Percentiles rank a stretch among this genome's conserved stretches.
These are phyloP conservation scores for Stagonosporopsis chrysanthemi DNA, from an alignment of 2,329 filamentous ascomycete genomes.

Conservation along the genomic window DNA sequence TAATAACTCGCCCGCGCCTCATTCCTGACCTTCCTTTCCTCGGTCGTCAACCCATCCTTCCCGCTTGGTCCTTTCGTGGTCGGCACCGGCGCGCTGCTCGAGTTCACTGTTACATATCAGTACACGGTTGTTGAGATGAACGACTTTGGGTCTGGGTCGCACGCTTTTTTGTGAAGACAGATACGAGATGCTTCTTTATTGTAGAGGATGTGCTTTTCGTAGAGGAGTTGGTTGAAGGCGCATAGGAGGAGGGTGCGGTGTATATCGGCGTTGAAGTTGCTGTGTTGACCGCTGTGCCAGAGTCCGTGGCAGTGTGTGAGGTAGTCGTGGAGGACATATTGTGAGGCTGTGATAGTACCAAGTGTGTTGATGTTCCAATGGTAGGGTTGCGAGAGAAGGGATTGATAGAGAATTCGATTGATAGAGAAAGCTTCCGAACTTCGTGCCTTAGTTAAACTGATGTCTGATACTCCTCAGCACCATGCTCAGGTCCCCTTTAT, in stretches of 20 bases:
- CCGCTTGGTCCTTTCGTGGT: conserved; percentile 4
- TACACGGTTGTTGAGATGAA: not conserved
- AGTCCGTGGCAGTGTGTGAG: not conserved
- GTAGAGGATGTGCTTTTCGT: conserved; percentile 21
- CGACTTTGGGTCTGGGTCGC: not conserved
- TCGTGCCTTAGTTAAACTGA: not conserved
- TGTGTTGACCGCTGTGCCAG: not conserved
- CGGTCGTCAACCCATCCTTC: conserved; percentile 7
- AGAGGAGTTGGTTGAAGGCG: conserved; percentile 18
- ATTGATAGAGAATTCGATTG: not conserved
- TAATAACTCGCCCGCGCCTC: conserved; percentile 24
- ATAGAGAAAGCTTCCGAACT: not conserved
- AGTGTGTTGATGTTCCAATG: not conserved
- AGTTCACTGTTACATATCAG: not conserved
- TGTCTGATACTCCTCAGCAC: not conserved
- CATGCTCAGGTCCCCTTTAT: not conserved
- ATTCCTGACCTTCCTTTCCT: conserved; percentile 15
- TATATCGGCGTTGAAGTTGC: conserved; percentile 4
- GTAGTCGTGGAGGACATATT: conserved; percentile 13
- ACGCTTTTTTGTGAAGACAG: conserved; percentile 25
- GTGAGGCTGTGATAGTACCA: not conserved
- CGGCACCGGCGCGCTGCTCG: not conserved
- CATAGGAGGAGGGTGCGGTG: conserved; percentile 21
- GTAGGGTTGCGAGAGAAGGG: not conserved
- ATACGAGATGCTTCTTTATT: conserved; percentile 24